These are phyloP conservation scores for Amaranthus hypochondriacus DNA, from an alignment of 148 eudicot genomes.

Conservation along the genomic window DNA sequence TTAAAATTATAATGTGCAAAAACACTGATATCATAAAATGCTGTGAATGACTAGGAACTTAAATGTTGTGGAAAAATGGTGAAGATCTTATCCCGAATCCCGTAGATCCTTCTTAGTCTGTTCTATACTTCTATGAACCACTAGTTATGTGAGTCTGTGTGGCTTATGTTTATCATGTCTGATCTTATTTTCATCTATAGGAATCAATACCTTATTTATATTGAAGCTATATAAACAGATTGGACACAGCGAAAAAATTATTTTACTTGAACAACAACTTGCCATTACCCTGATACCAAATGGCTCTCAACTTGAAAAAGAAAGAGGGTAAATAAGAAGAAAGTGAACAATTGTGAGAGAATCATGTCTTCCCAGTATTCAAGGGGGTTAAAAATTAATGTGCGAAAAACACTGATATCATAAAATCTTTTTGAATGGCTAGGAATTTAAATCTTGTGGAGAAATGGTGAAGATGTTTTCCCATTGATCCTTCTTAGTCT, in stretches of 20 bases:
- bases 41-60: background rate
- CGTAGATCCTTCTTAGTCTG: background rate
- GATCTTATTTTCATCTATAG: no score
- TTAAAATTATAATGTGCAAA: background rate
- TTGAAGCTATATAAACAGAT: background rate
- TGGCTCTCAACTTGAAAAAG: background rate
- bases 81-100: background rate
- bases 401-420: conserved; percentile 1
- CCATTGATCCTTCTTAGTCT: background rate
- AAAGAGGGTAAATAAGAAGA: background rate
- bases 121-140: background rate
- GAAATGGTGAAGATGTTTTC: background rate
- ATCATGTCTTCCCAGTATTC: background rate
- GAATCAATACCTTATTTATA: no score
- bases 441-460: background rate
- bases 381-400: background rate
- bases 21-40: background rate
- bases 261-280: background rate
- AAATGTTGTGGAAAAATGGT: background rate
- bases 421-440: background rate
- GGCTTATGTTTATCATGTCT: no score
- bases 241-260: background rate
- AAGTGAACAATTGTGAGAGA: no score
- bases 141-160: background rate
- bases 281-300: background rate